Conservation (phyloP, 2,329 filamentous ascomycete species). For the Colletotrichum acutatum region DNA sequence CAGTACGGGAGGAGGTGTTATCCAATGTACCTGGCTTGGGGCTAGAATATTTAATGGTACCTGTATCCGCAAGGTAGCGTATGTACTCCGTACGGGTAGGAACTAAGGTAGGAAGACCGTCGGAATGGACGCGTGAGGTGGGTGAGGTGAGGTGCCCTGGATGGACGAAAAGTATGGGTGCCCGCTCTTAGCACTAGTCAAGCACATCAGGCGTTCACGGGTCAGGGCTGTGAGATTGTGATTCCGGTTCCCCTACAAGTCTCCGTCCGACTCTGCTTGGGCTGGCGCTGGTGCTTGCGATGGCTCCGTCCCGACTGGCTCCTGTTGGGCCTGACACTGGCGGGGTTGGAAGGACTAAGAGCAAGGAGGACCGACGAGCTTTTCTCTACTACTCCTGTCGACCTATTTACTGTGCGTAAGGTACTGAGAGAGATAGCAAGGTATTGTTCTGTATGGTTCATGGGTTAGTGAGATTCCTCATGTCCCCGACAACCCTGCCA, state of each 20-base stretch:
- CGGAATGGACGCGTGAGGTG: not conserved
- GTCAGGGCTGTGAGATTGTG: not conserved
- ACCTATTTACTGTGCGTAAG: no score
- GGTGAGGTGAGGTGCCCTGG: not conserved
- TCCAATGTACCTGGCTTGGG: no score
- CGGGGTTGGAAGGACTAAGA: not conserved
- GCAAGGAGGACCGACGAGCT: not conserved
- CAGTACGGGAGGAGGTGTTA: not conserved
- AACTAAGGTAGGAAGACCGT: not conserved
- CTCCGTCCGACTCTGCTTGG: not conserved
- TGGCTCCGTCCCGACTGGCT: not conserved
- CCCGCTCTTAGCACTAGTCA: not conserved
- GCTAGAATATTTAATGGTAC: no score
- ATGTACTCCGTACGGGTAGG: no score
- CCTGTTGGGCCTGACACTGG: no score
- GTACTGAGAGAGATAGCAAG: not conserved
- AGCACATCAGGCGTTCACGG: not conserved
- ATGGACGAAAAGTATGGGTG: not conserved
- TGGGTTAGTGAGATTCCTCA: not conserved
- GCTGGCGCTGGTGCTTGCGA: not conserved
- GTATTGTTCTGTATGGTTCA: not conserved
- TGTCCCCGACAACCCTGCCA: not conserved
- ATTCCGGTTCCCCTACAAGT: not conserved
- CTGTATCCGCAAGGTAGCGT: no score
- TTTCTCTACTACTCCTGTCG: not conserved